A percentile compares a stretch with the other conserved stretches of the same genome.
phyloP scores from a whole-genome alignment of 345 rosid genomes.

The Nephelium lappaceum region DNA sequence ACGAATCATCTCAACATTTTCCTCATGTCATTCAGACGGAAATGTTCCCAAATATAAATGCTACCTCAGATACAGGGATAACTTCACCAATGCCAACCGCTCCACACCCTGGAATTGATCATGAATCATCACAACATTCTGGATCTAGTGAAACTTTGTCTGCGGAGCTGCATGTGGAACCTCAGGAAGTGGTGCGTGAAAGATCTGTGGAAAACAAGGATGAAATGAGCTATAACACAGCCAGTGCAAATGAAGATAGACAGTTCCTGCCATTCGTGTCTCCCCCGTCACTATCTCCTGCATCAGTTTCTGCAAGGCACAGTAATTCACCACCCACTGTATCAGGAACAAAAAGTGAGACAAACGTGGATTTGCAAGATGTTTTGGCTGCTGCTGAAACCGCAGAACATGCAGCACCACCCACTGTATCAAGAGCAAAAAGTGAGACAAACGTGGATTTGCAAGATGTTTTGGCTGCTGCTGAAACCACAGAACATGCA shows the following conservation, averaged over 20 bases:
- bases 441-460: conserved; percentile 58
- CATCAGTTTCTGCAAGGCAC: conserved; percentile 28
- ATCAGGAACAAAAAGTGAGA: no score
- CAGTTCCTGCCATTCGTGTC: conserved; percentile 65
- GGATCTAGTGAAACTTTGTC: conserved; percentile 30
- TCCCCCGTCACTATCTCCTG: conserved; percentile 47
- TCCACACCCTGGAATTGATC: conserved; percentile 28
- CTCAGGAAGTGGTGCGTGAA: conserved; percentile 34
- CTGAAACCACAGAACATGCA: conserved; percentile 34
- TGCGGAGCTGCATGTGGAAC: conserved; percentile 36
- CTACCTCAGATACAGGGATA: conserved; percentile 42
- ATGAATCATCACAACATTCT: conserved; percentile 36
- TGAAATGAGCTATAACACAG: conserved; percentile 34
- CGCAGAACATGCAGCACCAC: no score
- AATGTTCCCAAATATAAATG: conserved; percentile 29
- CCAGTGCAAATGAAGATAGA: conserved; percentile 43
- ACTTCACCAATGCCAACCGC: conserved; percentile 24
- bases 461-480: conserved; percentile 88
- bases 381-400: no score
- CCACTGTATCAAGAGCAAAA: conserved; percentile 25
- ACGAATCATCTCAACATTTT: conserved; percentile 32
- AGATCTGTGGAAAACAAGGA: conserved; percentile 31
- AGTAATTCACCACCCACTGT: conserved; percentile 25
- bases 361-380: no score
- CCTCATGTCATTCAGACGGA: not conserved